Evolutionary conservation across 2,329 filamentous ascomycete genomes (phyloP).

Genomic region (Ceratocystis variospora): DNA sequence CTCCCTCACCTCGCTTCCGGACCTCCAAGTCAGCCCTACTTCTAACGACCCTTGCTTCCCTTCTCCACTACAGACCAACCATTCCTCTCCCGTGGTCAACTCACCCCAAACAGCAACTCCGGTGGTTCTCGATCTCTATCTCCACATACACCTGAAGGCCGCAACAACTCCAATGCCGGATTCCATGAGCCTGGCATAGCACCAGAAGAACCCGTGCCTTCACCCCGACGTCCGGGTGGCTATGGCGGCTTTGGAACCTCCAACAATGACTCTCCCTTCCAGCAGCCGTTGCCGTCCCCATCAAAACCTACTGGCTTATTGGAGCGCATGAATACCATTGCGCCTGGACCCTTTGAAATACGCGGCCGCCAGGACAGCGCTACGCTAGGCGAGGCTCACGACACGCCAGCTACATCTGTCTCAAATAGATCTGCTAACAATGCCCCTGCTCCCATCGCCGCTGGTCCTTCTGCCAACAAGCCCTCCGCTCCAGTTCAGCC

Average conservation of each 20-base stretch:
- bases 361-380: slow-evolving; percentile 26
- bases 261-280: slow-evolving; percentile 26
- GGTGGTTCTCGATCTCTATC: slow-evolving; percentile 48
- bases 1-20: background rate
- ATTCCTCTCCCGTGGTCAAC: slow-evolving; percentile 41
- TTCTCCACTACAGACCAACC: slow-evolving; percentile 35
- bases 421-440: slow-evolving; percentile 23
- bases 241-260: slow-evolving; percentile 36
- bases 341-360: slow-evolving; percentile 51
- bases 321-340: slow-evolving; percentile 50
- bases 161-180: slow-evolving; percentile 33
- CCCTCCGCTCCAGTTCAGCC: slow-evolving; percentile 22
- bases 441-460: slow-evolving; percentile 23
- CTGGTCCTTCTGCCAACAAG: slow-evolving; percentile 25
- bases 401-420: slow-evolving; percentile 24
- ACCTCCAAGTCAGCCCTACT: slow-evolving; percentile 8
- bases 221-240: slow-evolving; percentile 32
- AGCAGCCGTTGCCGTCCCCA: slow-evolving; percentile 38
- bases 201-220: slow-evolving; percentile 29
- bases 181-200: slow-evolving; percentile 36
- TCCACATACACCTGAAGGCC: slow-evolving; percentile 42
- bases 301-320: slow-evolving; percentile 32
- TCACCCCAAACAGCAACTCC: slow-evolving; percentile 50
- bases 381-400: slow-evolving; percentile 18
- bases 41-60: slow-evolving; percentile 25